Conservation (phyloP, 352 stramenopile genomes). For the Hyphochytrium catenoides region DNA sequence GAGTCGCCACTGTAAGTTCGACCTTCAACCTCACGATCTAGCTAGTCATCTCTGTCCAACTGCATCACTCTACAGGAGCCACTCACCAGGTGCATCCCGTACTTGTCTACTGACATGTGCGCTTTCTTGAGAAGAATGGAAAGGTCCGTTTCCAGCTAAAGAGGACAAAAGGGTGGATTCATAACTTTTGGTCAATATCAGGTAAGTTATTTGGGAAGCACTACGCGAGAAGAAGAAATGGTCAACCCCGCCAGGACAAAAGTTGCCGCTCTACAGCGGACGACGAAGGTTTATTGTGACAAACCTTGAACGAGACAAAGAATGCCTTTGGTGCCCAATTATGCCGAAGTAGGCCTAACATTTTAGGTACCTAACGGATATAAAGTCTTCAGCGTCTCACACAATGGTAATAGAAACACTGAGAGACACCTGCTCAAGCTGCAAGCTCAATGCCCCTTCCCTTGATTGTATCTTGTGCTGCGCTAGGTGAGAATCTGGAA, state of each 20-base stretch:
- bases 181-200: background rate
- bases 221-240: too few species aligned
- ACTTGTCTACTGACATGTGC: conserved; percentile 67
- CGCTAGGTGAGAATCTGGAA: conserved; percentile 57
- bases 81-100: conserved; percentile 74
- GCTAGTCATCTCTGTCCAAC: too few species aligned
- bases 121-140: conserved; percentile 78
- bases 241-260: too few species aligned
- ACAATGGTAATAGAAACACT: background rate
- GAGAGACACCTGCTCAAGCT: conserved; percentile 26
- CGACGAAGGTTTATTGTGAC: too few species aligned
- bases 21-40: too few species aligned
- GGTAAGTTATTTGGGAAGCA: too few species aligned
- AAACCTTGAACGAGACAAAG: conserved; percentile 86
- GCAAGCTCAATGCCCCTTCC: conserved; percentile 32
- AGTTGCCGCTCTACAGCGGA: too few species aligned
- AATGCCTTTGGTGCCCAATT: conserved; percentile 84
- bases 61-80: too few species aligned
- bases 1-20: too few species aligned
- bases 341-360: conserved; percentile 64
- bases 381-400: background rate
- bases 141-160: conserved; percentile 88
- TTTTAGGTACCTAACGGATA: conserved; percentile 71
- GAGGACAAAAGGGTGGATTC: too few species aligned
- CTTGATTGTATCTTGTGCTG: conserved; percentile 94